Conservation (phyloP, 2,329 filamentous ascomycete species). For the Aureobasidium sp. region DNA sequence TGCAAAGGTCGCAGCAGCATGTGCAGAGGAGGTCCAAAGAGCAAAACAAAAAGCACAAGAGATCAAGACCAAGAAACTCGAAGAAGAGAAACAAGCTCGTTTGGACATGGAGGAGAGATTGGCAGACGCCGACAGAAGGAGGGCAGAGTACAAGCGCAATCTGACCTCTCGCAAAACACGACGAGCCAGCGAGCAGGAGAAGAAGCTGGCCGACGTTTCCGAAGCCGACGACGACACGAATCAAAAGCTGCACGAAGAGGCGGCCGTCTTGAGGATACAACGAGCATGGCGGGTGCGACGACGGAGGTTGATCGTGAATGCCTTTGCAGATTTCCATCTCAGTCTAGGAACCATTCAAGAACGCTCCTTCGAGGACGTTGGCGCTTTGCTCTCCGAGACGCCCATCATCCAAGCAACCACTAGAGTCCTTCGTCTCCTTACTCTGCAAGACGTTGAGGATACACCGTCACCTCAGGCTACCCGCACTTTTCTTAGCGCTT, state of each 20-base stretch:
- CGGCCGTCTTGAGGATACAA: slow-evolving; percentile 59
- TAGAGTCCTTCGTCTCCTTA: slow-evolving; percentile 60
- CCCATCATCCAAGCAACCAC: slow-evolving; percentile 58
- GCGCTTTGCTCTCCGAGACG: slow-evolving; percentile 58
- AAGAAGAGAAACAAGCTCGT: slow-evolving; percentile 60
- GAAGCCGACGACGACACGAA: slow-evolving; percentile 32
- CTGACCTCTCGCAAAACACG: slow-evolving; percentile 38
- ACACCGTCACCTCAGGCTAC: slow-evolving; percentile 57
- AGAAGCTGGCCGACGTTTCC: slow-evolving; percentile 42
- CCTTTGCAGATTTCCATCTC: slow-evolving; percentile 58
- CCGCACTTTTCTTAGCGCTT: slow-evolving; percentile 70
- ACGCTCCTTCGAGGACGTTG: slow-evolving; percentile 67
- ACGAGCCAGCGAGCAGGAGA: slow-evolving; percentile 37
- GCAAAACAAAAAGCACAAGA: slow-evolving; percentile 76
- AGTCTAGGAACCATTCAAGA: slow-evolving; percentile 62
- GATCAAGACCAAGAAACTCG: slow-evolving; percentile 72
- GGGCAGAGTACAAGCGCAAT: slow-evolving; percentile 47
- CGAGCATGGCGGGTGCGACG: slow-evolving; percentile 57
- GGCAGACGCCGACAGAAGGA: slow-evolving; percentile 65
- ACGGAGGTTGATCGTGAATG: slow-evolving; percentile 52
- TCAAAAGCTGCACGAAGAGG: slow-evolving; percentile 45
- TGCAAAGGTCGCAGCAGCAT: slow-evolving; percentile 71
- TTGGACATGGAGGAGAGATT: slow-evolving; percentile 72
- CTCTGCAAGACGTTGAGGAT: slow-evolving; percentile 56
- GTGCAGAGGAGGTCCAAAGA: slow-evolving; percentile 73